These are phyloP conservation scores for Wickerhamiella vanderwaltii DNA, from an alignment of 805 yeast species.

Conservation along the genomic window DNA sequence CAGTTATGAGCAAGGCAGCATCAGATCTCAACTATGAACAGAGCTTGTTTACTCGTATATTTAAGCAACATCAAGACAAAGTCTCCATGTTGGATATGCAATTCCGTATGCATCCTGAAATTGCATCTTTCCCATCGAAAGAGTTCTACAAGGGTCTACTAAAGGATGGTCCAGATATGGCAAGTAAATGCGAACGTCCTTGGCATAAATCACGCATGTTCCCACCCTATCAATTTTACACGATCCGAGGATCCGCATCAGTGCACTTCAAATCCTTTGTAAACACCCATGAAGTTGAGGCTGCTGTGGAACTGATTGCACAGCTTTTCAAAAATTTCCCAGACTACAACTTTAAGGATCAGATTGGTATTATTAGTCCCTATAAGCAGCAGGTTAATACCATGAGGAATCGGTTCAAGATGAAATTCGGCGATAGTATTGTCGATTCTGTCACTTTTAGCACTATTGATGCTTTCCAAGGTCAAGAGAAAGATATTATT, in stretches of 20 bases:
- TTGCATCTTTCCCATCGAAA: conserved; percentile 72
- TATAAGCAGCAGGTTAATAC: conserved; percentile 74
- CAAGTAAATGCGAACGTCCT: conserved; percentile 41
- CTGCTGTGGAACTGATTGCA: conserved; percentile 56
- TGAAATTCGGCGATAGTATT: conserved; percentile 51
- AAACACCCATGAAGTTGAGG: conserved; percentile 58
- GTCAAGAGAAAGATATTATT: conserved; percentile 91
- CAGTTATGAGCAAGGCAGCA: conserved; percentile 84
- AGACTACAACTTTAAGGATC: conserved; percentile 42
- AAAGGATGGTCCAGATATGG: conserved; percentile 70
- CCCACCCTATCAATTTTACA: conserved; percentile 70
- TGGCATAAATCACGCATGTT: conserved; percentile 58
- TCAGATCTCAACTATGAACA: conserved; percentile 72
- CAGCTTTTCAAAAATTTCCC: conserved; percentile 40
- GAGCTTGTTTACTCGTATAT: conserved; percentile 90
- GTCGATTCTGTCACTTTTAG: conserved; percentile 67
- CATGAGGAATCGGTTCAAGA: conserved; percentile 44
- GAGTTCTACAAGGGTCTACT: conserved; percentile 68
- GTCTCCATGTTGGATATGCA: conserved; percentile 76
- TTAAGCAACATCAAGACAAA: conserved; percentile 43
- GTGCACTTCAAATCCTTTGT: conserved; percentile 37
- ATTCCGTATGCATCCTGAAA: conserved; percentile 95
- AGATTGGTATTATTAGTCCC: conserved; percentile 86
- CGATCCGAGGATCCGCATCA: conserved; percentile 31
- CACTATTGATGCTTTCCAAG: conserved; percentile 96